These are phyloP conservation scores for Alternaria consortialis DNA, from an alignment of 2,329 filamentous ascomycete genomes.

Conservation along the genomic window DNA sequence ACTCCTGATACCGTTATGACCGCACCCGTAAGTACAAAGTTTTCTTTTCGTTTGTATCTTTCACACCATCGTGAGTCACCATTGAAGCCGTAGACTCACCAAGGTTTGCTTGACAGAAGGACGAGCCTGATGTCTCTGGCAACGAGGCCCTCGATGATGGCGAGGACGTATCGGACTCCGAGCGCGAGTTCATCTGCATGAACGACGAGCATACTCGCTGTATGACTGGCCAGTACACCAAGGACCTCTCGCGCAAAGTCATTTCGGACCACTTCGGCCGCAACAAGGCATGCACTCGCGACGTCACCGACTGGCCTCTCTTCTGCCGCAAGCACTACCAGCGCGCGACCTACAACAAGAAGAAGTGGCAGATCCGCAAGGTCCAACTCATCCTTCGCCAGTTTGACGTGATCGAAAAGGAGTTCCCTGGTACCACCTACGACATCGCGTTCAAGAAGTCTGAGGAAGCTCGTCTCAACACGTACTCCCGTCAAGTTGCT, in stretches of 20 bases:
- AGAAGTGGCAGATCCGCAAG: constrained; percentile 48
- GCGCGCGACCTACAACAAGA: constrained; percentile 51
- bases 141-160: constrained; percentile 9
- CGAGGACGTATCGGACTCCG: constrained; percentile 15
- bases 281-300: constrained; percentile 50
- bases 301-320: constrained; percentile 45
- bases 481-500: constrained; percentile 38
- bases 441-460: constrained; percentile 47
- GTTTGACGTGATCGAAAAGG: constrained; percentile 42
- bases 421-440: constrained; percentile 44
- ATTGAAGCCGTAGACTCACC: not conserved
- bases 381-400: constrained; percentile 45
- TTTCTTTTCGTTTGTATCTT: not conserved
- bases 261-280: constrained; percentile 53
- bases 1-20: constrained; percentile 13
- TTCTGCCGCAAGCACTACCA: constrained; percentile 54
- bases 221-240: constrained; percentile 46
- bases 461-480: constrained; percentile 45
- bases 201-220: constrained; percentile 44
- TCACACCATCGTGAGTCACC: not conserved
- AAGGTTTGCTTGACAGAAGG: not conserved
- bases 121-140: not conserved
- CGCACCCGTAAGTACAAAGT: constrained; percentile 3
- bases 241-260: constrained; percentile 48
- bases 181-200: constrained; percentile 45